These are phyloP conservation scores for Fomitopsis serialis DNA, from an alignment of 768 basidiomycete genomes.

Conservation along the genomic window DNA sequence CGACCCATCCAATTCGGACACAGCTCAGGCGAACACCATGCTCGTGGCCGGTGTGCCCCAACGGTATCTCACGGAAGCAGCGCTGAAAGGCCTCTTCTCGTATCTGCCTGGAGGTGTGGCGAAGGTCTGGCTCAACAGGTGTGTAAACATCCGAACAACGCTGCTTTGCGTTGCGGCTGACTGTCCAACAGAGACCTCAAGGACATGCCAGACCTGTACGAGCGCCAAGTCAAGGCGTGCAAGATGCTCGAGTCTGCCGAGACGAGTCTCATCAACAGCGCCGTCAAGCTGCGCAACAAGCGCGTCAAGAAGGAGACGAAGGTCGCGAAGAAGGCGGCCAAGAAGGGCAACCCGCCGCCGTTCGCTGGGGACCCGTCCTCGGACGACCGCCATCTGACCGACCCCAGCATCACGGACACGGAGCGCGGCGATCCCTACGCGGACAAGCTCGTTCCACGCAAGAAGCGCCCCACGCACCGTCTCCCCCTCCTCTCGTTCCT, in stretches of 20 bases:
- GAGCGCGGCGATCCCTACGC: slow-evolving; percentile 23
- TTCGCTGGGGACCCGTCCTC: neutral
- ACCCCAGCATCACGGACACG: slow-evolving; percentile 22
- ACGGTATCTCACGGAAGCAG: slow-evolving; percentile 66
- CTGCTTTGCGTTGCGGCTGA: neutral
- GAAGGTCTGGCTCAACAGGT: slow-evolving; percentile 90
- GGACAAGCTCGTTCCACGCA: slow-evolving; percentile 53
- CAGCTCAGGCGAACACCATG: slow-evolving; percentile 85
- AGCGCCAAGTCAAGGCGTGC: slow-evolving; percentile 67
- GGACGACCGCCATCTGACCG: slow-evolving; percentile 20
- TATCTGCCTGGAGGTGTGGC: slow-evolving; percentile 87
- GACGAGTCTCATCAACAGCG: slow-evolving; percentile 68
- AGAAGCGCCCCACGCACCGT: slow-evolving; percentile 75
- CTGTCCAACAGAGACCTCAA: slow-evolving; percentile 63
- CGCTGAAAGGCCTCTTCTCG: slow-evolving; percentile 65
- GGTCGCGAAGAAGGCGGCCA: slow-evolving; percentile 19
- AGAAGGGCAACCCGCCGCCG: slow-evolving; percentile 1
- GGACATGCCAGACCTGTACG: slow-evolving; percentile 78
- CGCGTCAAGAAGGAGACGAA: slow-evolving; percentile 43
- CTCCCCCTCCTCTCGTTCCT: slow-evolving; percentile 47
- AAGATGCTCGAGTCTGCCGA: slow-evolving; percentile 85
- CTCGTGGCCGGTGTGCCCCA: slow-evolving; percentile 86
- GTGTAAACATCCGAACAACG: slow-evolving; percentile 12
- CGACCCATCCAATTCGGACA: slow-evolving; percentile 61
- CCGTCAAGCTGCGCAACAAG: slow-evolving; percentile 62